Evolutionary conservation across 2,329 filamentous ascomycete genomes (phyloP).

Genomic region (Scedosporium minutisporum): DNA sequence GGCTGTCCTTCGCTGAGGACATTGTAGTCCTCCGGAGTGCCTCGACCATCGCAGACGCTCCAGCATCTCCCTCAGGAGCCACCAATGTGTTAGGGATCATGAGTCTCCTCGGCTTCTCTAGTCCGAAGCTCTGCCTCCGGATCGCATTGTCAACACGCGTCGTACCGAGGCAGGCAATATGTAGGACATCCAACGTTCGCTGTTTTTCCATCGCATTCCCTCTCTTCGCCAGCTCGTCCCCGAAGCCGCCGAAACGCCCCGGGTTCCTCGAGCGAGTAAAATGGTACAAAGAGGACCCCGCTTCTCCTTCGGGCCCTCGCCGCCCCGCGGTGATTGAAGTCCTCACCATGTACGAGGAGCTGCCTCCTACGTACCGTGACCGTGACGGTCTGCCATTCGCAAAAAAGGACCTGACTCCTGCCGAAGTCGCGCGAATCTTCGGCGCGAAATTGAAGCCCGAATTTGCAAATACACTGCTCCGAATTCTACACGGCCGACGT

Average conservation of each 20-base stretch:
- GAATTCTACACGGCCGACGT: constrained; percentile 51
- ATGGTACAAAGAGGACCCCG: constrained; percentile 7
- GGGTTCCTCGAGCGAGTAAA: constrained; percentile 5
- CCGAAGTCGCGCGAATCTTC: constrained; percentile 40
- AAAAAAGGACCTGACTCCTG: constrained; percentile 34
- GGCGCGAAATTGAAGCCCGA: constrained; percentile 33
- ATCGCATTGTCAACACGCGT: not conserved
- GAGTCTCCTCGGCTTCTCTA: constrained; percentile 9
- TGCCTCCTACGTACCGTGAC: constrained; percentile 50
- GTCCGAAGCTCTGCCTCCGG: constrained; percentile 5
- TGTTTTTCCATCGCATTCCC: constrained; percentile 7
- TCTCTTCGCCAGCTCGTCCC: not conserved
- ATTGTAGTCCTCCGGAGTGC: not conserved
- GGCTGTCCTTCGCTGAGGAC: not conserved
- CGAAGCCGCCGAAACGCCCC: constrained; percentile 5
- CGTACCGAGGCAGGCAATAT: constrained; percentile 1
- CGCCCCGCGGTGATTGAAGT: constrained; percentile 17
- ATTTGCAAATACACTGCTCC: constrained; percentile 43
- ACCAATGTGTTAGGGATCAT: constrained; percentile 4
- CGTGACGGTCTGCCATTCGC: constrained; percentile 44
- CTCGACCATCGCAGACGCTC: not conserved
- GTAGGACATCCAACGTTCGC: constrained; percentile 4
- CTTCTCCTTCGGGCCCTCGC: constrained; percentile 8
- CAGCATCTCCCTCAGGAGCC: not conserved
- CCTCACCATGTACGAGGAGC: constrained; percentile 44